A percentile compares a stretch with the other conserved stretches of the same genome.
phyloP scores from a whole-genome alignment of 305 asterid genomes.

The Fraxinus xanthoxyloides region DNA sequence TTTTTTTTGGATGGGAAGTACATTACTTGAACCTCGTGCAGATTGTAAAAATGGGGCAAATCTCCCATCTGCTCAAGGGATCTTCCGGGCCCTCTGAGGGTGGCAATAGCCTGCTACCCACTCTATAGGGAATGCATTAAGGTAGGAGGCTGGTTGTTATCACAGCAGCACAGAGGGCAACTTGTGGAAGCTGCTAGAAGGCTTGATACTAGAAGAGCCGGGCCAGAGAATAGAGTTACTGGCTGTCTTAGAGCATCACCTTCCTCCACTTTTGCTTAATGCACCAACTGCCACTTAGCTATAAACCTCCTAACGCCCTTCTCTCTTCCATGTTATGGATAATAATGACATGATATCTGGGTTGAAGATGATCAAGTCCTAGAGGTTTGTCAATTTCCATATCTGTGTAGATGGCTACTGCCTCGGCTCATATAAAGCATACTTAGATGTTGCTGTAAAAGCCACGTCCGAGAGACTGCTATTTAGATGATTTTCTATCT shows the following conservation, averaged over 20 bases:
- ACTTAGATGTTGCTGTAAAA: constrained; percentile 32
- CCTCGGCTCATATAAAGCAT: constrained; percentile 27
- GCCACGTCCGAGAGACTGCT: constrained; percentile 31
- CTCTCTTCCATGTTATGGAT: constrained; percentile 26
- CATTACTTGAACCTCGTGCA: constrained; percentile 61
- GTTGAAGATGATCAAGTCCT: constrained; percentile 26
- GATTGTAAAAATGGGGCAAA: constrained; percentile 60
- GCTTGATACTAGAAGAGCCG: constrained; percentile 57
- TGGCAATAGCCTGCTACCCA: constrained; percentile 82
- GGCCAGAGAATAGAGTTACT: constrained; percentile 62
- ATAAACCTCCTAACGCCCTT: background rate
- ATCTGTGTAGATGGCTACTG: constrained; percentile 31
- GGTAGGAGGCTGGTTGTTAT: constrained; percentile 68
- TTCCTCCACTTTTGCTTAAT: constrained; percentile 69
- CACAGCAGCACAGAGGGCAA: constrained; percentile 80
- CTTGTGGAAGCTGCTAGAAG: constrained; percentile 70
- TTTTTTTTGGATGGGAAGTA: constrained; percentile 57
- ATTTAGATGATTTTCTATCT: constrained; percentile 14
- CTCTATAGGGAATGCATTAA: constrained; percentile 76
- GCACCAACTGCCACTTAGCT: constrained; percentile 35
- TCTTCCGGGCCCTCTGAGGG: constrained; percentile 79
- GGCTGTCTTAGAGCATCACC: constrained; percentile 76
- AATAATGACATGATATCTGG: constrained; percentile 40
- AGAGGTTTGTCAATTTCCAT: constrained; percentile 24
- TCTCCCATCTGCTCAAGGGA: constrained; percentile 69